Conservation (phyloP, 1,284 basidiomycete species). For the Tylopilus orsonianus region DNA sequence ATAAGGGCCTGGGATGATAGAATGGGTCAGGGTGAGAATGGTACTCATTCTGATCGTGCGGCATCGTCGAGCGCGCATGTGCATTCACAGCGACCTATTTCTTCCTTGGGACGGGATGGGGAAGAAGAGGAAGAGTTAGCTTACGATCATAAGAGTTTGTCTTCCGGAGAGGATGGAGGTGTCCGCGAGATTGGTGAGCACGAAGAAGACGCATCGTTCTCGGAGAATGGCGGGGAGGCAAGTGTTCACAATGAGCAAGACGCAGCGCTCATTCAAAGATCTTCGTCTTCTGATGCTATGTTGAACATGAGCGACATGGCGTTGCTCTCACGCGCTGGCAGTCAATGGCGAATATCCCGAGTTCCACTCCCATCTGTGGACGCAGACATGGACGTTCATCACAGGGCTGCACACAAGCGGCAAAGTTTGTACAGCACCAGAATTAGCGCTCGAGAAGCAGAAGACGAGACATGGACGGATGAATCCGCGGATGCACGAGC, state of each 20-base stretch:
- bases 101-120: conserved; percentile 37
- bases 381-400: conserved; percentile 6
- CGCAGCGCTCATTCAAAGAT: conserved; percentile 7
- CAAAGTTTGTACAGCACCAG: neutral
- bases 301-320: conserved; percentile 2
- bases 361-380: conserved; percentile 30
- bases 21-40: conserved; percentile 29
- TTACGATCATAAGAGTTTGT: conserved; percentile 24
- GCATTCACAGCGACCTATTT: conserved; percentile 36
- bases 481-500: conserved; percentile 38
- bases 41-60: conserved; percentile 38
- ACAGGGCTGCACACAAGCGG: conserved; percentile 1
- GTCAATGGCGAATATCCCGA: conserved; percentile 29
- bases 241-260: conserved; percentile 7
- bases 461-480: conserved; percentile 11
- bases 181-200: conserved; percentile 14
- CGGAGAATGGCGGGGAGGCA: conserved; percentile 12
- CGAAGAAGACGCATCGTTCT: conserved; percentile 14
- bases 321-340: conserved; percentile 18
- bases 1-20: conserved; percentile 34
- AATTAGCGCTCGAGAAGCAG: conserved; percentile 6
- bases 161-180: conserved; percentile 10
- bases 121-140: conserved; percentile 29
- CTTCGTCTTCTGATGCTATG: conserved; percentile 12
- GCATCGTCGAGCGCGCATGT: conserved; percentile 33